Conservation (phyloP, 306 rosid genomes). For the Inga laurina region DNA sequence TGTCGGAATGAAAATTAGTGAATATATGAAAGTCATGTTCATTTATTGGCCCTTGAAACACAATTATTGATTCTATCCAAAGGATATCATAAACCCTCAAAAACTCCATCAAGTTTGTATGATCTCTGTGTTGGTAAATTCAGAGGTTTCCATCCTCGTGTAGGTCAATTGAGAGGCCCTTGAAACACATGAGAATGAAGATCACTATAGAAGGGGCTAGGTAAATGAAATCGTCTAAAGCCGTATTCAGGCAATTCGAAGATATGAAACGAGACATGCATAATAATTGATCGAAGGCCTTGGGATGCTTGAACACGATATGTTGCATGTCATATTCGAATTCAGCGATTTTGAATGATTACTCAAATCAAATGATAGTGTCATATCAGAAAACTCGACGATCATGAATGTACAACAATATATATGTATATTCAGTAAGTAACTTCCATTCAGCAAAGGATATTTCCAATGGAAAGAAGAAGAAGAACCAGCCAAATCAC, state of each 20-base stretch:
- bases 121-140: neutral
- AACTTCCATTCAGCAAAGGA: constrained; percentile 26
- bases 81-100: neutral
- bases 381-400: constrained; percentile 21
- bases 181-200: neutral
- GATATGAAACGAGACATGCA: neutral
- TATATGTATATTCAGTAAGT: constrained; percentile 17
- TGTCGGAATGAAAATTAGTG: no score
- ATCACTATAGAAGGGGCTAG: neutral
- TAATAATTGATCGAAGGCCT: neutral
- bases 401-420: neutral
- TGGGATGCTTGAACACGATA: neutral
- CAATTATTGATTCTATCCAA: neutral
- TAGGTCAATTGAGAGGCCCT: no score
- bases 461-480: constrained; percentile 22
- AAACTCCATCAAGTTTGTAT: neutral
- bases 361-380: neutral
- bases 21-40: neutral
- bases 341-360: constrained; percentile 25
- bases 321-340: constrained; percentile 12
- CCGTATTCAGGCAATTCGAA: neutral
- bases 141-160: neutral
- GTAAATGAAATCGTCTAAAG: neutral
- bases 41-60: neutral
- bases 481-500: constrained; percentile 18